phyloP scores from a whole-genome alignment of 202 grass and related monocot genomes.

The Carex arenaria region DNA sequence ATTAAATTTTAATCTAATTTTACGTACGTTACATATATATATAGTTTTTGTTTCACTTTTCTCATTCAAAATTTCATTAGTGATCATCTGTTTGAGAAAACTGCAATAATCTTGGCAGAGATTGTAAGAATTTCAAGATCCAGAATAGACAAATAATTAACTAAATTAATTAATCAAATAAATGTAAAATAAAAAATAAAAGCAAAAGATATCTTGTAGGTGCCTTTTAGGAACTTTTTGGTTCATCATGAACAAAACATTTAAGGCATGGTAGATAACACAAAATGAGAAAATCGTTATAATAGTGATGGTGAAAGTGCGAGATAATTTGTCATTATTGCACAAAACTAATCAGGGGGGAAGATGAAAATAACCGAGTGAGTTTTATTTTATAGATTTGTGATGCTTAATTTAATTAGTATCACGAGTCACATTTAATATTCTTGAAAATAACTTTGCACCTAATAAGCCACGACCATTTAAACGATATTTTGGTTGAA shows the following conservation, averaged over 20 bases:
- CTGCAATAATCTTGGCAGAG: neutral
- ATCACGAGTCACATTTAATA: neutral
- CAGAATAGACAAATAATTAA: neutral
- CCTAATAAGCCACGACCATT: neutral
- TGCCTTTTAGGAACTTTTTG: neutral
- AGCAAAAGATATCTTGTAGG: neutral
- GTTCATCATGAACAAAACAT: neutral
- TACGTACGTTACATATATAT: neutral
- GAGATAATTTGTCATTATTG: neutral
- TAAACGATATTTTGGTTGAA: slow-evolving; percentile 4
- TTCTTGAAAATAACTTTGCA: slow-evolving; percentile 4
- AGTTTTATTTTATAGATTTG: neutral
- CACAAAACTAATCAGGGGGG: neutral
- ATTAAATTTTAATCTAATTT: neutral
- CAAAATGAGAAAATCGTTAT: neutral
- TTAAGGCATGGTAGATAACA: neutral
- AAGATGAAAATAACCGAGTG: neutral
- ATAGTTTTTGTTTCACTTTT: neutral
- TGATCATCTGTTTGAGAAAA: neutral
- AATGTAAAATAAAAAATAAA: neutral
- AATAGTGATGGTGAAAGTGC: neutral
- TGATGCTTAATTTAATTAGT: slow-evolving; percentile 2
- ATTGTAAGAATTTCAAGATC: neutral
- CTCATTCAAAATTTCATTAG: neutral
- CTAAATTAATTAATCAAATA: neutral